Evolutionary conservation across 331 rosid genomes (phyloP), one percentile per base, ranked within the genome.

Genomic region (Rosa hybrid): DNA sequence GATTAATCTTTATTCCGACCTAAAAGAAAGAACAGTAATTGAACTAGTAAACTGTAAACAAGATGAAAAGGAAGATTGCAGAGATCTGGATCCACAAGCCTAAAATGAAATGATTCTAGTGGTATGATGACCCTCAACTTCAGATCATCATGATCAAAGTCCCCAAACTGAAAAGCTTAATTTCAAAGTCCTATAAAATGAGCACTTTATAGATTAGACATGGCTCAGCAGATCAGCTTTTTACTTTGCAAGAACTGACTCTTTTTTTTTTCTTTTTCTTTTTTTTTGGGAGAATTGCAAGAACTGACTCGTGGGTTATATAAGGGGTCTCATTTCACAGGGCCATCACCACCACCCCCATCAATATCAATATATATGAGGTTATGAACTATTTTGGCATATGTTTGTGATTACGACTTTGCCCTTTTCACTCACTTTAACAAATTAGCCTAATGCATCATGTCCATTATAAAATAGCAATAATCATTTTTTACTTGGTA

Each of bases 71-170:
- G 60, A 62, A 46, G 62, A 62, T 76, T 20, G 20, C 38, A 62
- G 56, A 76, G 60, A 12, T 62, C 72, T 74, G 21, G 71, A 60
- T 60, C 67, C 18, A 65, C 57, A 2, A 45, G 53, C 48, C 3
- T 41, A 10, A 70, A n/a, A n/a, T 44, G 74, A 70, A 42, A 70
- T 70, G 54, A 70, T 70, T 70, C 74, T 0, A 44, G 54, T 70
- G 38, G 38, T 14, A 45, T 45, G 27, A 70, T 44, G 34, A 44
- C 18, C 41, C 53, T 7, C 80, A 77, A 77, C 34, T 62, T 77
- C 74, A 67, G 73, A 48, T 44, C 74, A 70, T 44, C 38, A 70
- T 69, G 45, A 65, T 63, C 80, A 30, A 64, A 64, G 50, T 4
- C 74, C 74, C 50, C 74, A 18, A 23, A 20, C 21, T 12, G 74